A percentile compares a stretch with the other conserved stretches of the same genome.
phyloP scores from a whole-genome alignment of 2,329 filamentous ascomycete species.

The Aspergillus sp. region DNA sequence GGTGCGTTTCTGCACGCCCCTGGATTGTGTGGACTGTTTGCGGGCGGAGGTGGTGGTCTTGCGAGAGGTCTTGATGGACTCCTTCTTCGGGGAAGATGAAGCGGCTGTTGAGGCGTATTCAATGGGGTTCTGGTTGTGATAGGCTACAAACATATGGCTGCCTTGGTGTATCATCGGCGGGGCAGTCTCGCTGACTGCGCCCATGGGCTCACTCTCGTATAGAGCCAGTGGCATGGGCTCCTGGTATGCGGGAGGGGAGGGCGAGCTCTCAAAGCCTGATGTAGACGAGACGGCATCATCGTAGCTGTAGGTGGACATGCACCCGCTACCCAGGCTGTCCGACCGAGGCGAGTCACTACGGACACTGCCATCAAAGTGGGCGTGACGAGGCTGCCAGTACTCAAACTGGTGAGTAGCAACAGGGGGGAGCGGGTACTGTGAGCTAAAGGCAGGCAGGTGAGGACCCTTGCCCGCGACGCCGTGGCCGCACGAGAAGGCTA shows the following conservation, averaged over 20 bases:
- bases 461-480: background rate
- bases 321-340: constrained; percentile 15
- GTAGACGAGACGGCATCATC: constrained; percentile 23
- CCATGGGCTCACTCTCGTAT: constrained; percentile 7
- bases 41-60: background rate
- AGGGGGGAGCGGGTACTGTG: background rate
- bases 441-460: background rate
- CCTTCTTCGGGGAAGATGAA: background rate
- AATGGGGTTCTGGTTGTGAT: background rate
- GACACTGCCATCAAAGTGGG: constrained; percentile 10
- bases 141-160: background rate
- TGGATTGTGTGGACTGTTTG: background rate
- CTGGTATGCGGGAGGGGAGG: constrained; percentile 23
- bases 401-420: background rate
- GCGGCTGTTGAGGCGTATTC: background rate
- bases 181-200: background rate
- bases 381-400: constrained; percentile 5
- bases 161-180: background rate
- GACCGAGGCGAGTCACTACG: constrained; percentile 10
- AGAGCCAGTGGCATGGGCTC: background rate
- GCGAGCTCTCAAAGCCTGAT: constrained; percentile 12
- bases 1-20: constrained; percentile 5
- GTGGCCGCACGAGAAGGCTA: background rate
- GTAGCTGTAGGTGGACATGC: constrained; percentile 24
- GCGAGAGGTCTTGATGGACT: background rate